Evolutionary conservation across 176 grass and related monocot species (phyloP), one percentile per base, ranked within the genome.

Genomic region (Bonia amplexicaulis): DNA sequence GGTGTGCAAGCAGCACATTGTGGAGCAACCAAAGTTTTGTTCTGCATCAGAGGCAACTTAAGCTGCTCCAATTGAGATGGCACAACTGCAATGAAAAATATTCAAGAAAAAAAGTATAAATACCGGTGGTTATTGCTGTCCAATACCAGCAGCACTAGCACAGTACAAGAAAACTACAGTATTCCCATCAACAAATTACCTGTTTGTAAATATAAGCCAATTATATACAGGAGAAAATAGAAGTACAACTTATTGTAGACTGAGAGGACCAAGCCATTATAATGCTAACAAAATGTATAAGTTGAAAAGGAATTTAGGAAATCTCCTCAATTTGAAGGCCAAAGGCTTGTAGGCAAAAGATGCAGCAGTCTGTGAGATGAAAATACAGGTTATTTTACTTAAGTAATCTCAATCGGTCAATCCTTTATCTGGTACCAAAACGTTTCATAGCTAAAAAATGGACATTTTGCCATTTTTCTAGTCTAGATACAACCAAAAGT

Each of bases 11-110:
- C 47, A 69, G 82, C 57, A 67, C 72, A 93, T 55, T 85, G 89
- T 11, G 78, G 67, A 77, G 63, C 37, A 3, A 85, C 79, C 27
- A 87, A 59, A 82, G 65, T 23, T 89, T 89, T 95, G 82, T 88
- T 96, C 52, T 89, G 86, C 20, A 63, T 81, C 60, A 88, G 66
- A 4, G 96, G 88, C 77, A 87, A 46, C 75, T 95, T 95, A 29
- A 92, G 65, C 60, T 90, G 93, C 75, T 99, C 91, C 81, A 92
- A 40, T 72, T 94, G 91, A 86, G 93, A 96, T 2, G 96, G 90
- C 54, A 96, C 75, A 67, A 94, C 96, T 99, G 85, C 16, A 68
- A 4, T 48, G 65, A 57, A 66, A 17, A 84, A 86, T 27, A 66
- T 33, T 66, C 29, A 65, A 48, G 37, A 46, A 74, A 68, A 17